These are phyloP conservation scores for Candida ponderosae DNA, from an alignment of 805 yeast genomes.

Conservation along the genomic window DNA sequence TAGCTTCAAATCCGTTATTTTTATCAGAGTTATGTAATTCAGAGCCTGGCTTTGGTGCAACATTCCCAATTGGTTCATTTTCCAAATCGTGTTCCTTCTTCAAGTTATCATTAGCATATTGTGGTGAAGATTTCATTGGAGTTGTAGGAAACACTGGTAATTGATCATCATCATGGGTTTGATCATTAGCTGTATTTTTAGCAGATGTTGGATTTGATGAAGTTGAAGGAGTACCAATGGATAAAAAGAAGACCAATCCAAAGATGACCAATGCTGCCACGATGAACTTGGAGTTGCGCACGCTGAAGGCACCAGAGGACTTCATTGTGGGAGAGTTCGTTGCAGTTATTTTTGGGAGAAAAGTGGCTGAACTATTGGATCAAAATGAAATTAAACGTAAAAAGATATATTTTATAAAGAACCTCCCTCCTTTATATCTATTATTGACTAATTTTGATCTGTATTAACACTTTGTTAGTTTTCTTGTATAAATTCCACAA, in stretches of 20 bases:
- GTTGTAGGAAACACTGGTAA: not conserved
- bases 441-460: too few species aligned
- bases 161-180: constrained; percentile 6
- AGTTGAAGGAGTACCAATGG: constrained; percentile 24
- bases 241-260: constrained; percentile 41
- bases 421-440: too few species aligned
- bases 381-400: too few species aligned
- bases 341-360: too few species aligned
- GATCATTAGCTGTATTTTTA: constrained; percentile 4
- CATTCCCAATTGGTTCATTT: constrained; percentile 17
- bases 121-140: constrained; percentile 10
- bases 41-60: constrained; percentile 21
- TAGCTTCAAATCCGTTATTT: constrained; percentile 17
- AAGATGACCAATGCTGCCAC: constrained; percentile 44
- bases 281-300: constrained; percentile 44
- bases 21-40: constrained; percentile 4
- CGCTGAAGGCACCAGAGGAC: constrained; percentile 14
- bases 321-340: too few species aligned
- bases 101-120: constrained; percentile 15
- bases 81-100: constrained; percentile 5
- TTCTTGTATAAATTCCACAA: too few species aligned
- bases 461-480: too few species aligned
- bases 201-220: constrained; percentile 3
- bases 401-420: too few species aligned
- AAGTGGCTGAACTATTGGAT: too few species aligned